Conservation (phyloP, 225 moss, liverwort and hornwort genomes). For the Rhytidiadelphus loreus region DNA sequence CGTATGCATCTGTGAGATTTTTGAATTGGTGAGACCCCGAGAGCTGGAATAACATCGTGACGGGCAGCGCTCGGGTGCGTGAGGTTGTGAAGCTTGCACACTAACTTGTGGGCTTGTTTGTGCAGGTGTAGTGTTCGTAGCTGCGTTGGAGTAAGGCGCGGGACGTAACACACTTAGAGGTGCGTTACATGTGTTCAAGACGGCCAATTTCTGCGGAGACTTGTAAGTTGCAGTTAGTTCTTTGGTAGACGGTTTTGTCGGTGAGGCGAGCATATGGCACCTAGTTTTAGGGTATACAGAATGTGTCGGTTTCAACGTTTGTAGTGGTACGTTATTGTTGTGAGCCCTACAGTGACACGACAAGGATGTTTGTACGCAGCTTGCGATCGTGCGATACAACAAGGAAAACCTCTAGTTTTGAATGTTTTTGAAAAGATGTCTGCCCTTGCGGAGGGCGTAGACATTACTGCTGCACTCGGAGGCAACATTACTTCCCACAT, state of each 20-base stretch:
- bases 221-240: background rate
- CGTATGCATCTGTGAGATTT: background rate
- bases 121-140: background rate
- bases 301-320: background rate
- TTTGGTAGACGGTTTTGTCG: background rate
- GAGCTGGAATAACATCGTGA: background rate
- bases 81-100: background rate
- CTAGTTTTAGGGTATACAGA: background rate
- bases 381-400: background rate
- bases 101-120: background rate
- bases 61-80: background rate
- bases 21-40: background rate
- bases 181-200: background rate
- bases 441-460: background rate
- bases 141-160: background rate
- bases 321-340: background rate
- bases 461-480: background rate
- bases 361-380: background rate
- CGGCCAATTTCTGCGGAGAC: background rate
- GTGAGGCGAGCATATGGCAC: background rate
- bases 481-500: background rate
- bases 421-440: background rate
- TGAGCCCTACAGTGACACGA: background rate
- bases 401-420: too few species aligned
- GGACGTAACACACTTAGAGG: background rate